phyloP scores from a whole-genome alignment of 495 filamentous ascomycete species.

The Choiromyces venosus region DNA sequence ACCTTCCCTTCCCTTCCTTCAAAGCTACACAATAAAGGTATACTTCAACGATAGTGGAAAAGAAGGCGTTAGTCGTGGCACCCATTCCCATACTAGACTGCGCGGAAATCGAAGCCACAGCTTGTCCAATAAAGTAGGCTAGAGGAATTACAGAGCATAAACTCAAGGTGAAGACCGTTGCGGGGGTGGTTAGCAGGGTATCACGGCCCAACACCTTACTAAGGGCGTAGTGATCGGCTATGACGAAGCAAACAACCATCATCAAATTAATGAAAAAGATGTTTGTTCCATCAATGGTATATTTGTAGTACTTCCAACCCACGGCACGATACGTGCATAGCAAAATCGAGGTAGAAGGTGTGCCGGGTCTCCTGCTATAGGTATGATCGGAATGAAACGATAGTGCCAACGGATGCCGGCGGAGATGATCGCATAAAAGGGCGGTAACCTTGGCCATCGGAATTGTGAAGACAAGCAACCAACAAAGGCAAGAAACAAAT shows the following conservation, averaged over 20 bases:
- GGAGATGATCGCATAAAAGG: slow-evolving; percentile 83
- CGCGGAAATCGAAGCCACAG: slow-evolving; percentile 97
- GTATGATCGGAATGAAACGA: slow-evolving; percentile 84
- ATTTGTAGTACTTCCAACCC: slow-evolving; percentile 96
- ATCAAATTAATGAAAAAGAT: slow-evolving; percentile 98
- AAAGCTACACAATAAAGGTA: slow-evolving; percentile 96
- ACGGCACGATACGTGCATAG: slow-evolving; percentile 96
- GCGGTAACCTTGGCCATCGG: slow-evolving; percentile 96
- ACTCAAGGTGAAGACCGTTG: slow-evolving; percentile 76
- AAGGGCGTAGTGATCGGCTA: slow-evolving; percentile 84
- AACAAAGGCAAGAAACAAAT: slow-evolving; percentile 80
- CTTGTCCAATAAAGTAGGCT: slow-evolving; percentile 99
- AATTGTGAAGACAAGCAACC: slow-evolving; percentile 95
- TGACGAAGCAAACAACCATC: slow-evolving; percentile 80
- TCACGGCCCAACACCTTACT: slow-evolving; percentile 57
- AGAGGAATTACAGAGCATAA: slow-evolving; percentile 90
- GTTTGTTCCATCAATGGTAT: slow-evolving; percentile 96
- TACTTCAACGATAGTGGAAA: slow-evolving; percentile 97
- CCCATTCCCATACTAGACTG: slow-evolving; percentile 99
- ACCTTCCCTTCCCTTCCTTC: slow-evolving; percentile 80
- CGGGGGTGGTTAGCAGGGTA: slow-evolving; percentile 67
- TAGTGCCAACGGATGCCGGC: slow-evolving; percentile 84
- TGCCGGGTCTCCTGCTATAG: slow-evolving; percentile 62
- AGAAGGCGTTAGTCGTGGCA: slow-evolving; percentile 96
- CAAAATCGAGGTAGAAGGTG: slow-evolving; percentile 75